Evolutionary conservation across 176 grass and related monocot genomes (phyloP), one percentile per base, ranked within the genome.

Genomic region (Puya raimondii): DNA sequence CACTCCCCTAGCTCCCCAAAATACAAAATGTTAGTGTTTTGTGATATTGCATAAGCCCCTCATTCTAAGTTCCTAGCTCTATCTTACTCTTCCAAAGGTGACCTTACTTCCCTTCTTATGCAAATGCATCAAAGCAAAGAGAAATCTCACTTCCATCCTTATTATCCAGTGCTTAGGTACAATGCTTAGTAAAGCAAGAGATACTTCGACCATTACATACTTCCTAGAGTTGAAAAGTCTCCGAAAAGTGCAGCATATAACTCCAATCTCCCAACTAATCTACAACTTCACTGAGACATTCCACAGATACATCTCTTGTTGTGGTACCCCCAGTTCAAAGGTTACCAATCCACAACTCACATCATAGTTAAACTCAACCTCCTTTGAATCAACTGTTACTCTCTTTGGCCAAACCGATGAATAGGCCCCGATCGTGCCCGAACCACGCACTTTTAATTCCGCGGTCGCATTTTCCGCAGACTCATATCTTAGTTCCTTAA

Each of bases 291-390:
- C 49, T 2, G 68, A 76, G 52, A 88, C 68, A 2, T 61, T 67
- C 87, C 85, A 88, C 64, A 75, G 53, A 21, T 87, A 87, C 11
- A 82, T 76, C 23, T 88, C 87, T 49, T 73, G 70, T 12, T 73
- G 65, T 23, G 79, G 76, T 18, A 85, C 54, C 63, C 23, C 76
- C 9, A 96, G 70, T 9, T 78, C 64, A 15, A 96, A 88, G 22
- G 57, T 75, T 64, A 83, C 6, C 33, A 85, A 57, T 9, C 84
- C 79, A 59, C 16, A 64, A 1, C 57, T 53, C 9, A 83, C 82
- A 66, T 85, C 64, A 67, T 96, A 91, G 7, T 12, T 66, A 68
- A 91, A 96, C 10, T 49, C 76, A 0, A 70, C 51, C 21, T 12
- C 70, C 68, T 53, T 59, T 0, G 70, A 80, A 71, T 84, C 82